Evolutionary conservation across 495 filamentous ascomycete genomes (phyloP).

Genomic region (Articulospora tetracladia): DNA sequence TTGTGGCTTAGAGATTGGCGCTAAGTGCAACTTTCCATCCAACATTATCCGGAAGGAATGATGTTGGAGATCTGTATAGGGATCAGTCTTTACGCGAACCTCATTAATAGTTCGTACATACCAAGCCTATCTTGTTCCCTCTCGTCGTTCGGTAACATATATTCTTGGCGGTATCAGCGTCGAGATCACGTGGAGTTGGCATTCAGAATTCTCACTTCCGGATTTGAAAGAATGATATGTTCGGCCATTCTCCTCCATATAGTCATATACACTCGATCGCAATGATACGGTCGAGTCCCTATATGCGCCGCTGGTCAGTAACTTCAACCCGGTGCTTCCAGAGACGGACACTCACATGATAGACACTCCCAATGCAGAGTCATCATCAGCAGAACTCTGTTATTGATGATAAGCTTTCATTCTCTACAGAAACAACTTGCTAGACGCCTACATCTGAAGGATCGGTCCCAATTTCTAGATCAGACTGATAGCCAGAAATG

Average conservation of each 20-base stretch:
- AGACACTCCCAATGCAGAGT: slow-evolving; percentile 3
- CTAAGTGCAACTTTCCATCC: slow-evolving; percentile 34
- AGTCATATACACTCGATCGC: slow-evolving; percentile 30
- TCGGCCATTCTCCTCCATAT: slow-evolving; percentile 28
- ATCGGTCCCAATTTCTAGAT: slow-evolving; percentile 6
- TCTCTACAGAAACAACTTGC: neutral
- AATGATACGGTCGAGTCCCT: slow-evolving; percentile 22
- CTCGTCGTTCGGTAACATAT: slow-evolving; percentile 13
- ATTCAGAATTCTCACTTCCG: slow-evolving; percentile 25
- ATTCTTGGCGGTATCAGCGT: slow-evolving; percentile 20
- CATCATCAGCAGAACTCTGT: neutral
- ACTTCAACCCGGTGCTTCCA: neutral
- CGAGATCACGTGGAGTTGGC: neutral
- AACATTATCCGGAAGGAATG: slow-evolving; percentile 38
- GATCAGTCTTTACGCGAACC: neutral
- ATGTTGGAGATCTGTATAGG: slow-evolving; percentile 42
- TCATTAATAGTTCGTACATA: neutral
- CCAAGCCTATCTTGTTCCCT: slow-evolving; percentile 16
- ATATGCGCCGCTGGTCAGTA: neutral
- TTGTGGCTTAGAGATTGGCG: slow-evolving; percentile 28
- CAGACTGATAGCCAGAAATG: neutral
- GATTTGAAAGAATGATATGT: slow-evolving; percentile 35
- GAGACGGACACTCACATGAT: neutral
- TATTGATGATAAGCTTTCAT: neutral
- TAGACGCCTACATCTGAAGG: slow-evolving; percentile 1